Conservation (phyloP, 192 early-diverging fungal species). For the Coemansia sp. region DNA sequence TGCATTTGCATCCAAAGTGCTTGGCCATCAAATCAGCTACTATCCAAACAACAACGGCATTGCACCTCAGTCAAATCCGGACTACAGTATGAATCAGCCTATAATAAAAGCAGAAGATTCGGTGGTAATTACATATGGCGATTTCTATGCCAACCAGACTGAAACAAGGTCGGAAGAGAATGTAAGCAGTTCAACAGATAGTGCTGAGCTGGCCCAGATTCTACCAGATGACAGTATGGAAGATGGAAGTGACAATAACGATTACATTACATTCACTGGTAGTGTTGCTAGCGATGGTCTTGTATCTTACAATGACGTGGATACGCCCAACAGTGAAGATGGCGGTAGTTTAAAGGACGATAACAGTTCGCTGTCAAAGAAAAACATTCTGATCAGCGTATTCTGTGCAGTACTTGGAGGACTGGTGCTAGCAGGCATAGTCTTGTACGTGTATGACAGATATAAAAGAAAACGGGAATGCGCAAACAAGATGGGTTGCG, state of each 20-base stretch:
- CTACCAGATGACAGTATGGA: too few relatives aligned
- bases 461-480: background rate
- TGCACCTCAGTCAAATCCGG: background rate
- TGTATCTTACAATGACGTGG: too few relatives aligned
- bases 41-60: background rate
- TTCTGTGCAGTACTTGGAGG: background rate
- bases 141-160: background rate
- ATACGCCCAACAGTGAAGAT: background rate
- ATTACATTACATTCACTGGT: too few relatives aligned
- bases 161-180: background rate
- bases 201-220: too few relatives aligned
- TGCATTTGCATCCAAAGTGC: slow-evolving; percentile 4
- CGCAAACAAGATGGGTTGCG: too few relatives aligned
- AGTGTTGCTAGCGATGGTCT: too few relatives aligned
- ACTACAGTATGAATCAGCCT: background rate
- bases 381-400: background rate
- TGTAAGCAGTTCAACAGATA: too few relatives aligned
- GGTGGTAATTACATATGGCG: background rate
- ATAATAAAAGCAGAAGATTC: background rate
- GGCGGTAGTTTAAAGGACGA: background rate
- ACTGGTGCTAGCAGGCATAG: background rate
- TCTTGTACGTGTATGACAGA: background rate
- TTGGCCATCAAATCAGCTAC: background rate
- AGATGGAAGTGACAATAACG: too few relatives aligned
- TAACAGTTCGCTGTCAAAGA: background rate